phyloP scores from a whole-genome alignment of 768 basidiomycete species.

The Phanerochaete carnosa region DNA sequence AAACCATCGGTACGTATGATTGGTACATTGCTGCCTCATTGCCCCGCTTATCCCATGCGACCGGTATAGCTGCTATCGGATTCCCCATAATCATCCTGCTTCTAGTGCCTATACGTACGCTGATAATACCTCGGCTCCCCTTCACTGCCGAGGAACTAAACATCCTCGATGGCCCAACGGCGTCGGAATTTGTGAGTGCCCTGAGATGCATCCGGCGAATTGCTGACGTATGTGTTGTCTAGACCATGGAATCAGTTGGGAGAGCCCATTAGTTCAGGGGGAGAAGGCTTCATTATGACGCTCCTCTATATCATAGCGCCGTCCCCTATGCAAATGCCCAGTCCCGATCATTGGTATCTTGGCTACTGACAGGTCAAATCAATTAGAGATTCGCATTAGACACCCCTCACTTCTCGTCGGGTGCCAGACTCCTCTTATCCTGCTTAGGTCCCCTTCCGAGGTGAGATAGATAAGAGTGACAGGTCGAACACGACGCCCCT shows the following conservation, averaged over 20 bases:
- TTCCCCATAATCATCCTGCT: constrained; percentile 88
- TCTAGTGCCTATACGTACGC: constrained; percentile 72
- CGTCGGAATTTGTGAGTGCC: constrained; percentile 72
- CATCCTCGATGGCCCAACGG: constrained; percentile 87
- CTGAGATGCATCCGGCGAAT: neutral
- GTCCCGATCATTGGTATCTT: neutral
- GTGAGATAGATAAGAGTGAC: no score
- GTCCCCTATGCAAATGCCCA: neutral
- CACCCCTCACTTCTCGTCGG: neutral
- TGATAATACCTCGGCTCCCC: constrained; percentile 67
- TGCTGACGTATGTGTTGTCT: neutral
- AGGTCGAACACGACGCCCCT: neutral
- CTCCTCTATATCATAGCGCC: neutral
- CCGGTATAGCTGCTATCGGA: constrained; percentile 69
- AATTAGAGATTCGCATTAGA: neutral
- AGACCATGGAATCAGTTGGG: constrained; percentile 46
- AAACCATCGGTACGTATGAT: constrained; percentile 67
- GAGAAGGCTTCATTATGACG: neutral
- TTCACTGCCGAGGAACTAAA: constrained; percentile 77
- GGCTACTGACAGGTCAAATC: neutral
- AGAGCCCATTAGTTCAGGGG: constrained; percentile 20
- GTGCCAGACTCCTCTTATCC: neutral
- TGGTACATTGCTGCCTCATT: neutral
- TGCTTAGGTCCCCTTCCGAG: neutral
- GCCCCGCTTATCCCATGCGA: neutral